Conservation (phyloP, 2,329 filamentous ascomycete genomes). For the Calonectria pseudoreteaudii region DNA sequence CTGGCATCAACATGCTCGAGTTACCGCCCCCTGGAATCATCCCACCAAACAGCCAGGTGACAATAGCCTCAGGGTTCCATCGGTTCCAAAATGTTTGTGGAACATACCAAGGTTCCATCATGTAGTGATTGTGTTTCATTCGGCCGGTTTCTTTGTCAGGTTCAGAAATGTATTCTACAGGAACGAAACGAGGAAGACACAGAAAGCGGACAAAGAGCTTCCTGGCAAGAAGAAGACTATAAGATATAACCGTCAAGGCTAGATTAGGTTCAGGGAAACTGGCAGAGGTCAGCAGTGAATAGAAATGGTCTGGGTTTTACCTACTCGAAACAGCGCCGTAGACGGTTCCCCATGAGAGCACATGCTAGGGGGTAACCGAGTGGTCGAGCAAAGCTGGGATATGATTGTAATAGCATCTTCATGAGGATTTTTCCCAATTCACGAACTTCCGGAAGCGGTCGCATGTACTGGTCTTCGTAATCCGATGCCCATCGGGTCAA, state of each 20-base stretch:
- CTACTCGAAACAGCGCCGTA: slow-evolving; percentile 75
- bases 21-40: slow-evolving; percentile 58
- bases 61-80: slow-evolving; percentile 69
- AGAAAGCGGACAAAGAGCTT: slow-evolving; percentile 69
- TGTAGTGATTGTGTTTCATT: slow-evolving; percentile 62
- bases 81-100: slow-evolving; percentile 69
- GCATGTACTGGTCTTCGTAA: slow-evolving; percentile 72
- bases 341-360: slow-evolving; percentile 72
- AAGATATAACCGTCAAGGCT: slow-evolving; percentile 53
- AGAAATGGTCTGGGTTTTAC: slow-evolving; percentile 30
- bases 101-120: slow-evolving; percentile 75
- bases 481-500: slow-evolving; percentile 59
- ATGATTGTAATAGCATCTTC: slow-evolving; percentile 68
- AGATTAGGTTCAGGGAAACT: slow-evolving; percentile 59
- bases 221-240: slow-evolving; percentile 62
- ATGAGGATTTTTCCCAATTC: slow-evolving; percentile 70
- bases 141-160: slow-evolving; percentile 66
- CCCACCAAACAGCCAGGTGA: slow-evolving; percentile 57
- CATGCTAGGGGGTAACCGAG: slow-evolving; percentile 64
- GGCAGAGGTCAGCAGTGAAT: slow-evolving; percentile 25
- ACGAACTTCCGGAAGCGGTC: slow-evolving; percentile 61
- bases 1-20: slow-evolving; percentile 53
- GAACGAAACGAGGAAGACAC: slow-evolving; percentile 65
- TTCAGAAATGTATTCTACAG: slow-evolving; percentile 55
- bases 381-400: slow-evolving; percentile 59